Evolutionary conservation across 768 basidiomycete genomes (phyloP).

Genomic region (Psilocybe sp.): DNA sequence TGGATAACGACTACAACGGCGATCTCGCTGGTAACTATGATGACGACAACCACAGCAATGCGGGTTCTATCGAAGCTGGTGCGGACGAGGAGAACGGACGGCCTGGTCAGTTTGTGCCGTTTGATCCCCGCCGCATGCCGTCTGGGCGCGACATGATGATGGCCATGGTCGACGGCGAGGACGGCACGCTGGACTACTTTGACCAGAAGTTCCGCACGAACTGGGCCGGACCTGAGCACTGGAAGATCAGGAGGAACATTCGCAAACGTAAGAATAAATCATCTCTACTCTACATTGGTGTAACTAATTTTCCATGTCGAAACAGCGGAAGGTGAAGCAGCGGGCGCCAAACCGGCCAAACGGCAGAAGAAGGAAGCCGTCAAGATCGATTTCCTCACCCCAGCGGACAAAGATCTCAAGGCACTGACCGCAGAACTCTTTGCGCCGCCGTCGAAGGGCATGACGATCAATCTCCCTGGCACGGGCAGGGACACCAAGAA

Average conservation of each 20-base stretch:
- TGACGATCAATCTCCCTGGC: constrained; percentile 65
- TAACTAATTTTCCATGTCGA: constrained; percentile 1
- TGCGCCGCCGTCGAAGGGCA: constrained; percentile 68
- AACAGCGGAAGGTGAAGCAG: constrained; percentile 30
- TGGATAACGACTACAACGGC: constrained; percentile 33
- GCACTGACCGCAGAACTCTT: constrained; percentile 71
- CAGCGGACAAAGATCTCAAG: constrained; percentile 58
- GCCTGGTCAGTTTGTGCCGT: constrained; percentile 62
- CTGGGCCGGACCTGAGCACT: constrained; percentile 99
- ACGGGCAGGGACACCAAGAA: constrained; percentile 40
- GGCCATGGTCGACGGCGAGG: constrained; percentile 68
- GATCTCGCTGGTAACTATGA: constrained; percentile 37
- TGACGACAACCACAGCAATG: constrained; percentile 39
- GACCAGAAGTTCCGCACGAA: constrained; percentile 85
- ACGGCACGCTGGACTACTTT: constrained; percentile 81
- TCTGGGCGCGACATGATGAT: constrained; percentile 81
- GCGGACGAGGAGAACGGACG: constrained; percentile 36
- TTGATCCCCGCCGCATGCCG: constrained; percentile 79
- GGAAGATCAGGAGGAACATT: constrained; percentile 87
- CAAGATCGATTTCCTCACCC: constrained; percentile 74
- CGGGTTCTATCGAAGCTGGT: constrained; percentile 42
- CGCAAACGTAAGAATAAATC: constrained; percentile 57
- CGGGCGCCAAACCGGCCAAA: constrained; percentile 45
- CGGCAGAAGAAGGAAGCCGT: constrained; percentile 78
- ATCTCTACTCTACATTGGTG: constrained; percentile 4